Base-by-base conservation (phyloP, 2,329 filamentous ascomycete genomes). In the Allantophomopsis lycopodina region DNA sequence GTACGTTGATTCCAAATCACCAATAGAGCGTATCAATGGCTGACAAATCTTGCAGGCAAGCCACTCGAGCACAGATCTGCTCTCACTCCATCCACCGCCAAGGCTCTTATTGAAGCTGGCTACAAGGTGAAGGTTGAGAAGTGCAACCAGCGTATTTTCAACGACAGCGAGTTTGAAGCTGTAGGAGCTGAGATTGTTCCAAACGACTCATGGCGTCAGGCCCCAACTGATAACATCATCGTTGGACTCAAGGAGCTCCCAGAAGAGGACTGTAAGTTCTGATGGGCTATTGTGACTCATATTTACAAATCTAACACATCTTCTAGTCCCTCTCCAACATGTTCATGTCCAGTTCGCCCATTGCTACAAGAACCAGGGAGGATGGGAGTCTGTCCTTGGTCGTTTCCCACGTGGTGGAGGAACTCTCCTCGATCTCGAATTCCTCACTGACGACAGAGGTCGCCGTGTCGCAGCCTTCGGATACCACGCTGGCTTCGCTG, bases 371-470 rank as follows among this genome's bases (percentile, higher is more conserved):
- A 63, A 73, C 48, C 85, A 91, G 62, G 74, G 64, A 20, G 81
- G 80, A 20, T 94, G 85, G 84, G 75, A 84, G 42, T 71, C 73
- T 33, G 83, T 86, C 5, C 74, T 94, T n/a, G 69, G 76, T 42
- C 73, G 88, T 41, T 95, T 87, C 59, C 72, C 82, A 20, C 71
- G 76, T 17, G 86, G 84, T 42, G 76, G 77, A 40, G 84, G 85
- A 49, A 79, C 74, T 0, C 73, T 95, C 12, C 74, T 87, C 43
- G 88, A 95, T 53, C 71, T 95, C 31, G 88, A 94, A 57, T 95
- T 94, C 58, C 68, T 95, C 31, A 73, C 75, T 32, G 81, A 93
- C 49, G 73, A 79, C 46, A 69, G 64, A 21, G 83, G 83, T 31
- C 68, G 82, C 36, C 66, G 83, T 44, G 78, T 88, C 1, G 79